Evolutionary conservation across 345 rosid species (phyloP), one percentile per base, ranked within the genome.

Genomic region (Lepidium sativum): DNA sequence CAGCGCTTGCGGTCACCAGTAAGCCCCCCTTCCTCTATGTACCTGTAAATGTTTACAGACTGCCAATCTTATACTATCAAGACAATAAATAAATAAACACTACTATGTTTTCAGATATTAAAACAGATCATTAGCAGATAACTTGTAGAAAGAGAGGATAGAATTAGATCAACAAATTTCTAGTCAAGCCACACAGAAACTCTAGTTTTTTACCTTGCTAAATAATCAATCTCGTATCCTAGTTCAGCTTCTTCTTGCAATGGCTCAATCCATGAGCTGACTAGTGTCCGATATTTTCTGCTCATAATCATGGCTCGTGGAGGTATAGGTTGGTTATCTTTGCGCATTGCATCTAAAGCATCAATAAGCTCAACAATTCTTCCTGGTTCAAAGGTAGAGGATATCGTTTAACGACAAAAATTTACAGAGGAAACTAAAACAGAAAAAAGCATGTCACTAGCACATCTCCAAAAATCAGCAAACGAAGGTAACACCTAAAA

Each of bases 231-330:
- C 81, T 92, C 87, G 18, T 80, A 86, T 54, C 97, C 97, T 65
- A 83, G 97, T 69, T 89, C 94, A 75, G 97, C 98, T 81, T 92
- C 98, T 75, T 89, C 96, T 79, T 87, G 91, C 58, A 89, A 77
- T 70, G 98, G 98, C 76, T 92, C 96, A 50, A 92, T 92, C 98
- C 98, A 92, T 3, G 96, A 92, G 82, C 98, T 92, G 76, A 87
- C 97, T 70, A 89, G 65, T 38, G 98, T 84, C 23, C 96, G 86
- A 65, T 92, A 92, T 71, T 89, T 92, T 84, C 88, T 86, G 81
- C 88, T 89, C 78, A 89, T 74, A 63, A 89, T 86, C 98, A 87
- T 92, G 68, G 94, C 97, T 75, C 97, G 79, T 40, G 89, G 83
- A 63, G 98, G 92, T 69, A 92, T 86, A 38, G 84, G 81, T 80